phyloP scores from a whole-genome alignment of 1,284 basidiomycete species.

The Sporisorium exsertum region DNA sequence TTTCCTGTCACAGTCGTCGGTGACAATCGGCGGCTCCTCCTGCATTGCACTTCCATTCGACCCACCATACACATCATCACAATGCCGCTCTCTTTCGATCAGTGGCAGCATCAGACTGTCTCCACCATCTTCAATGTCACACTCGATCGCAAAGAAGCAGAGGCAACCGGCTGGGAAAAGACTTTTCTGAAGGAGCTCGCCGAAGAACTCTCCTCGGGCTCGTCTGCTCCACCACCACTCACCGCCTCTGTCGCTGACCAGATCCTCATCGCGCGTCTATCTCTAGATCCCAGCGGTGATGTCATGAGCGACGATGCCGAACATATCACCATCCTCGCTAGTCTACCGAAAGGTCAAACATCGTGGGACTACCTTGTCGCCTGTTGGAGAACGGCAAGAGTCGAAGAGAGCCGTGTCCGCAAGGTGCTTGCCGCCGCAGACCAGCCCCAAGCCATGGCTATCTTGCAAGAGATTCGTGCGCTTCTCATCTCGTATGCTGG shows the following conservation, averaged over 20 bases:
- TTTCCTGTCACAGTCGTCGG: neutral
- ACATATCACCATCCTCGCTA: constrained; percentile 80
- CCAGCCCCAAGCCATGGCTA: constrained; percentile 73
- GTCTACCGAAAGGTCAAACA: constrained; percentile 82
- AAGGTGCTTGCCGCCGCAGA: constrained; percentile 75
- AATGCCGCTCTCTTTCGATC: constrained; percentile 40
- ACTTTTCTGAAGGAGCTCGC: constrained; percentile 86
- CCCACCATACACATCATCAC: neutral
- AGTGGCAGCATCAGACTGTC: constrained; percentile 82
- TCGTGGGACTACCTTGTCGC: constrained; percentile 90
- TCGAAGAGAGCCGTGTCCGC: constrained; percentile 45
- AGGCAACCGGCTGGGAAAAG: constrained; percentile 77
- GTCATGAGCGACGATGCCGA: constrained; percentile 89
- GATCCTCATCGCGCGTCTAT: constrained; percentile 86
- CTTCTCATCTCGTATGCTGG: constrained; percentile 91
- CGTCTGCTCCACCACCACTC: constrained; percentile 64
- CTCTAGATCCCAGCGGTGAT: constrained; percentile 77
- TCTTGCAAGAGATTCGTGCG: constrained; percentile 43
- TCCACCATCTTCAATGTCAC: constrained; percentile 81
- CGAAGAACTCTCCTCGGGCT: constrained; percentile 79
- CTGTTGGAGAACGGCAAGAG: constrained; percentile 79
- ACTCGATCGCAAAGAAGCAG: constrained; percentile 80
- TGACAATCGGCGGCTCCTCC: neutral
- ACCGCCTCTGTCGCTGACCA: constrained; percentile 76
- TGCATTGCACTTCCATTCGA: neutral